phyloP scores from a whole-genome alignment of 2,329 filamentous ascomycete species.

The Penicillium sp. region DNA sequence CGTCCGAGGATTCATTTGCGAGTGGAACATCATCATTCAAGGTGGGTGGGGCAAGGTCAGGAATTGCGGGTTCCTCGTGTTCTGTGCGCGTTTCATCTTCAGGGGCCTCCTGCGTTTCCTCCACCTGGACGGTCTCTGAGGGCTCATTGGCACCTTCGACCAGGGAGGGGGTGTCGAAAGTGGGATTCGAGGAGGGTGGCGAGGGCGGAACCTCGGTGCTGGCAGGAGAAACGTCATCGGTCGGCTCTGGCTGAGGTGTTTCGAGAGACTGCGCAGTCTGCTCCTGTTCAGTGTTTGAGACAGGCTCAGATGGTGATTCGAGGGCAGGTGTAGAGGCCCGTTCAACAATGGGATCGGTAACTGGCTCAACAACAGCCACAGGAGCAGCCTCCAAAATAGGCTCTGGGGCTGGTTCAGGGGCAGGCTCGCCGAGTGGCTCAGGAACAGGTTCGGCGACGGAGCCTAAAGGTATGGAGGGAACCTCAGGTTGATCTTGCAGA shows the following conservation, averaged over 20 bases:
- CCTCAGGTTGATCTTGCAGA: constrained; percentile 10
- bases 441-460: neutral
- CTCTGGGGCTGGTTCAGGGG: constrained; percentile 10
- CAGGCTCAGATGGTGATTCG: neutral
- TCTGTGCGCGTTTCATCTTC: constrained; percentile 29
- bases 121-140: constrained; percentile 15
- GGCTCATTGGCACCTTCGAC: constrained; percentile 12
- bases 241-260: constrained; percentile 25
- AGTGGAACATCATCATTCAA: constrained; percentile 31
- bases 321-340: neutral
- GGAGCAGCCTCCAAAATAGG: constrained; percentile 4
- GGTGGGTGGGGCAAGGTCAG: constrained; percentile 32
- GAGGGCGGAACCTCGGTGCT: constrained; percentile 18
- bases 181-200: constrained; percentile 18
- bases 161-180: constrained; percentile 12
- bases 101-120: constrained; percentile 18
- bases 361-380: neutral
- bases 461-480: neutral
- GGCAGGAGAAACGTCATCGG: constrained; percentile 20
- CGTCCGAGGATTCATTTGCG: constrained; percentile 25
- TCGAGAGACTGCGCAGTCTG: constrained; percentile 2
- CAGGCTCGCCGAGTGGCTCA: neutral
- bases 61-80: constrained; percentile 25
- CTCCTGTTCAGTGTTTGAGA: neutral
- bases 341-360: constrained; percentile 7